phyloP scores from a whole-genome alignment of 2,329 filamentous ascomycete genomes.

The Xylariaceae sp. region DNA sequence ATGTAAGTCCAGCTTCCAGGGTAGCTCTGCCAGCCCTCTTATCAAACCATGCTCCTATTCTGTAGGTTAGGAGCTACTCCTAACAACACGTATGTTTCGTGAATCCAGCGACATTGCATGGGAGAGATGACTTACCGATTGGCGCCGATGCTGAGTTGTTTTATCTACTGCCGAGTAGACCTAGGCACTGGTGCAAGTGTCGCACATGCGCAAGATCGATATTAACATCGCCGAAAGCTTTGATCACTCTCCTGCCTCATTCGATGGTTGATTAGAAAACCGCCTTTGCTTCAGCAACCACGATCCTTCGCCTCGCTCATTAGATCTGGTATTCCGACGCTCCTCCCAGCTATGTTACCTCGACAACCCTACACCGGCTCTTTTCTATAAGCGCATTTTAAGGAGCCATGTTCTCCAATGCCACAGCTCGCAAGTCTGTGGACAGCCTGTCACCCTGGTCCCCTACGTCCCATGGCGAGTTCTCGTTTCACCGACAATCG shows the following conservation, averaged over 20 bases:
- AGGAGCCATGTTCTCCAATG: slow-evolving; percentile 53
- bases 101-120: too few relatives aligned
- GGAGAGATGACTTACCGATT: too few relatives aligned
- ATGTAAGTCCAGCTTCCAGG: too few relatives aligned
- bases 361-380: slow-evolving; percentile 36
- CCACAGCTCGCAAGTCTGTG: slow-evolving; percentile 57
- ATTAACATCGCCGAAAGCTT: too few relatives aligned
- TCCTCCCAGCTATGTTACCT: slow-evolving; percentile 43
- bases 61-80: neutral
- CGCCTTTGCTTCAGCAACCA: neutral
- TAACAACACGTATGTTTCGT: too few relatives aligned
- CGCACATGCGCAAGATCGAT: too few relatives aligned
- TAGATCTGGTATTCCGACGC: neutral
- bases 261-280: slow-evolving; percentile 1
- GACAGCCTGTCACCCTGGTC: slow-evolving; percentile 57
- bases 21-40: too few relatives aligned
- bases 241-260: neutral
- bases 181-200: too few relatives aligned
- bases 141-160: too few relatives aligned
- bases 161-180: too few relatives aligned
- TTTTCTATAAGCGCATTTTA: slow-evolving; percentile 30
- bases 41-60: too few relatives aligned
- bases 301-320: neutral
- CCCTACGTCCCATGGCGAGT: slow-evolving; percentile 48
- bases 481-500: slow-evolving; percentile 53